Percentiles rank a stretch among this genome's conserved stretches.
Conservation (phyloP, 2,329 filamentous ascomycete genomes). For the Penicillium digitatum region DNA sequence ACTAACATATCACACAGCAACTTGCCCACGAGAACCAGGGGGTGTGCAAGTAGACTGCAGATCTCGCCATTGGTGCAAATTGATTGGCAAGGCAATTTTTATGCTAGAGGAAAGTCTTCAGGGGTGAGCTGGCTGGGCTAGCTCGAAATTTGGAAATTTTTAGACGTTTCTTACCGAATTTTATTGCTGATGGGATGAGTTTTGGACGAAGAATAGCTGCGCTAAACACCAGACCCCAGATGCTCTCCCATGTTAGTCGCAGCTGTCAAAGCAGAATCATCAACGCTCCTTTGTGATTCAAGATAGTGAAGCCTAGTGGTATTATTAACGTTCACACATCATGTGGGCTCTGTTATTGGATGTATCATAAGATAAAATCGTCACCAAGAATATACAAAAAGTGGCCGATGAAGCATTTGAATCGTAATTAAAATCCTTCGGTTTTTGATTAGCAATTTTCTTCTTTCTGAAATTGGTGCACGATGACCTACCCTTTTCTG, state of each 20-base stretch:
- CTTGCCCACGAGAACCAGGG: neutral
- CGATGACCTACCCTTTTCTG: conserved; percentile 54
- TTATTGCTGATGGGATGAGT: neutral
- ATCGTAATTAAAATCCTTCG: neutral
- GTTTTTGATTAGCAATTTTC: neutral
- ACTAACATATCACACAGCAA: neutral
- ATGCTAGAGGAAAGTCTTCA: neutral
- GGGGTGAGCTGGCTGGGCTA: no score
- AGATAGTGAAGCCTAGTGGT: neutral
- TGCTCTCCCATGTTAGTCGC: neutral
- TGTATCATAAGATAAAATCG: neutral
- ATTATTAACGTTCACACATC: neutral
- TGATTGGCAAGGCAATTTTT: neutral
- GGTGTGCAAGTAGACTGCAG: neutral
- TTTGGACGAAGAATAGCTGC: neutral
- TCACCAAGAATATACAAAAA: neutral
- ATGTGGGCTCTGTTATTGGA: neutral
- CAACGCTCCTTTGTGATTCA: neutral
- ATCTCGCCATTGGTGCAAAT: no score
- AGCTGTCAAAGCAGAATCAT: neutral
- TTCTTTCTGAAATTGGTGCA: neutral
- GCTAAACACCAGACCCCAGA: neutral
- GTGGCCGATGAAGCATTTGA: neutral
- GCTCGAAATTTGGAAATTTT: neutral
- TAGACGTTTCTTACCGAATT: neutral